Percentiles rank a stretch among this genome's conserved stretches.
phyloP scores from a whole-genome alignment of 2,329 filamentous ascomycete genomes.

The Ophiocordyceps polyrhachis-furcata region DNA sequence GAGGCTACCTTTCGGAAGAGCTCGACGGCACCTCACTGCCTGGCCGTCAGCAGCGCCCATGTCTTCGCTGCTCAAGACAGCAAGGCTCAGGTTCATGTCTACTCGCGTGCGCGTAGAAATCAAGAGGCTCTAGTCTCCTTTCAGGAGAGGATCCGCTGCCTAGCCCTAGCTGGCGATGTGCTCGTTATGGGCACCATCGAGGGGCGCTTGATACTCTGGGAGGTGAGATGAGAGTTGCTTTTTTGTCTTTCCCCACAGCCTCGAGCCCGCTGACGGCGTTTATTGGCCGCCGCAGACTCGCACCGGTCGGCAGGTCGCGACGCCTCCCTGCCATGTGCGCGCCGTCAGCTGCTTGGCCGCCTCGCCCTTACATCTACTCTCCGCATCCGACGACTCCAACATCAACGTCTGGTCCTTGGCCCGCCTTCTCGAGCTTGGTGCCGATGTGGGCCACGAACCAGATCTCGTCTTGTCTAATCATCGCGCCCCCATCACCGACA shows the following conservation, averaged over 20 bases:
- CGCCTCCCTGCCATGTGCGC: constrained; percentile 62
- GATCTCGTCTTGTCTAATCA: constrained; percentile 63
- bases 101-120: constrained; percentile 63
- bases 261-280: background rate
- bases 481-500: constrained; percentile 50
- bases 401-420: constrained; percentile 82
- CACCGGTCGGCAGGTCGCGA: constrained; percentile 60
- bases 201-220: constrained; percentile 79
- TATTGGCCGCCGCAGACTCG: constrained; percentile 31
- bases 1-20: constrained; percentile 81
- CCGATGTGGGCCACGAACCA: constrained; percentile 43
- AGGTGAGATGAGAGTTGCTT: constrained; percentile 36
- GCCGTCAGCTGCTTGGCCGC: constrained; percentile 58
- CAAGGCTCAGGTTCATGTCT: constrained; percentile 86
- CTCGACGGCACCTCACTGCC: constrained; percentile 55
- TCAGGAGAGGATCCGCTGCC: constrained; percentile 64
- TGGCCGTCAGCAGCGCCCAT: constrained; percentile 66
- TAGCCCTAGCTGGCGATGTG: constrained; percentile 54
- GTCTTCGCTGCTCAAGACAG: constrained; percentile 82
- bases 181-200: constrained; percentile 67
- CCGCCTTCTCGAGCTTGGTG: constrained; percentile 44
- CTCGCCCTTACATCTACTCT: constrained; percentile 54
- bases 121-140: constrained; percentile 83
- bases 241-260: constrained; percentile 3
- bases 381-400: constrained; percentile 71